Base-by-base conservation (phyloP, 768 basidiomycete species). In the Lentinula lateritia region DNA sequence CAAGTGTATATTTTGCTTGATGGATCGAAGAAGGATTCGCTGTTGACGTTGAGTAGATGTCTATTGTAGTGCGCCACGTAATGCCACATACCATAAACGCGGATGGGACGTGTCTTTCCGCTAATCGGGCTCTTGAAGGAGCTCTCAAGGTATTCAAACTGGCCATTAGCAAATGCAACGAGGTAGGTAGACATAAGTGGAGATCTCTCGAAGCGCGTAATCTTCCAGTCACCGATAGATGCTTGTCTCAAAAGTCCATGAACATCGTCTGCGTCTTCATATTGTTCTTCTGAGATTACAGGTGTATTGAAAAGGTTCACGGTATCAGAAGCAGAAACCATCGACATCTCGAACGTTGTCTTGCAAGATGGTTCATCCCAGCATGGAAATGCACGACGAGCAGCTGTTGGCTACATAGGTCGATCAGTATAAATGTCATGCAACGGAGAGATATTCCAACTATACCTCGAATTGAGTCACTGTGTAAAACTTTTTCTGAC, bases 401-500 rank as follows among this genome's bases (percentile, higher is more conserved):
- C 95, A 61, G 87, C 87, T 42, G 92, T 96, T 42, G 95, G 87
- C 88, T 96, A 12, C 15, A 60, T 32, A 65, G 16, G 38, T 28
- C 28, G n/a, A 61, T 58, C 20, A 36, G 39, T 20, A 35, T 28
- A 32, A 28, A 28, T 28, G 28, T 2, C 28, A 28, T 28, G 3
- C 28, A 28, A 28, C 28, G 28, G 3, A 2, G 28, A 10, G 4
- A 32, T 28, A 52, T 53, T 50, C 18, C 57, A 3, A 41, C 13
- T 8, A 59, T 43, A 86, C 90, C 78, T 90, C 93, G 65, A 95
- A 96, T 75, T 98, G 95, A 34, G 96, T 97, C 59, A 98, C 76
- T 23, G 89, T 81, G 69, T 91, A 90, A 62, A 80, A 76, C 68
- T 83, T 83, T 64, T 82, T 83, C 66, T 84, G 80, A 38, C 87